Percentiles rank a stretch among this genome's conserved stretches.
Evolutionary conservation across 371 early-diverging fungal genomes (phyloP).

Genomic region (Conidiobolus incongruus): DNA sequence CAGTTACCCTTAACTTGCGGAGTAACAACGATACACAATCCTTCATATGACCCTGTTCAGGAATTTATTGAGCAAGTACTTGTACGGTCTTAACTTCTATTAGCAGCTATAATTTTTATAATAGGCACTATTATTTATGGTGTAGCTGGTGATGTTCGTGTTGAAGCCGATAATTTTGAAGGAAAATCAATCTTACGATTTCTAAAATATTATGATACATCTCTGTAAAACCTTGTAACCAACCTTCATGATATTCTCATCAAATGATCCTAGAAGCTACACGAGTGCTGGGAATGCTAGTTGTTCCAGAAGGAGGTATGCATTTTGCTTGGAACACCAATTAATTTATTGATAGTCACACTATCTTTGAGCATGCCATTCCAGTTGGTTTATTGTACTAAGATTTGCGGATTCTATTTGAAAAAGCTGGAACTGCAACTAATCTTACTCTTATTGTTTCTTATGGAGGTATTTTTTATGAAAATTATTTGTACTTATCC

Average conservation of each 20-base stretch:
- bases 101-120: not conserved
- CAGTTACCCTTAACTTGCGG: not conserved
- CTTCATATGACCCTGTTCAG: not conserved
- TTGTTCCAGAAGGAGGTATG: no score
- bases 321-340: not conserved
- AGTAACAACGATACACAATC: not conserved
- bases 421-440: not conserved
- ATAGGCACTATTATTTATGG: not conserved
- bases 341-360: not conserved
- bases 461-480: conserved; percentile 1
- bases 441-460: not conserved
- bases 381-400: not conserved
- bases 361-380: not conserved
- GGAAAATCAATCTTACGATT: not conserved
- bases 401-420: not conserved
- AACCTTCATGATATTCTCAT: not conserved
- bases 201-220: not conserved
- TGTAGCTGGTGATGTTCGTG: not conserved
- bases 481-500: not conserved
- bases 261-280: not conserved
- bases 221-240: not conserved
- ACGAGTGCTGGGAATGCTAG: not conserved
- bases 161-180: not conserved
- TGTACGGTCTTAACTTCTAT: not conserved
- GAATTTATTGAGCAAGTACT: not conserved